Evolutionary conservation across 805 yeast genomes (phyloP), one percentile per base, ranked within the genome.

Genomic region (Starmera quercuum): DNA sequence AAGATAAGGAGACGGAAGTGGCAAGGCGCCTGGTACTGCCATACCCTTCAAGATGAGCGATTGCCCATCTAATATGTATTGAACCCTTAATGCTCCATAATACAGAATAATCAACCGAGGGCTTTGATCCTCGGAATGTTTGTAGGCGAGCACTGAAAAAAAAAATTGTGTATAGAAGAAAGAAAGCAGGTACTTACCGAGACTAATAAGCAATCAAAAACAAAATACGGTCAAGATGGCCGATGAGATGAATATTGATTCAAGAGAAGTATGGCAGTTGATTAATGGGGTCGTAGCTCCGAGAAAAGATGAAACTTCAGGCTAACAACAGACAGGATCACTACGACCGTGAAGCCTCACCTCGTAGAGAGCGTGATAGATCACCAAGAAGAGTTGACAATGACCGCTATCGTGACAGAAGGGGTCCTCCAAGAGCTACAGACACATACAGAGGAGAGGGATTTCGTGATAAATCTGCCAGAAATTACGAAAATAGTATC

Each of bases 1-100:
- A 78, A 1, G 88, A 84, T 30, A 92, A 90, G 54, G 96, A 90
- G 53, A 92, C 97, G 0, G 95, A 87, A 48, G 97, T 92, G 5
- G 84, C 78, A 34, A 68, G 97, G 45, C 63, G 87, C 35, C 66
- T 83, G 36, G 98, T 92, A 4, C 64, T 92, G 30, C 88, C 92
- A 8, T 78, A 66, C 44, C 90, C 90, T 7, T 53, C 47, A 11
- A 49, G 42, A 29, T 37, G 30, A 20, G 4, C 9, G 10, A 14
- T 6, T 32, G 8, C 14, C 7, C 10, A 13, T 6, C 15, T 6
- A 30, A 10, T 7, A 14, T 9, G 11, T 6, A 17, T 16, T 7
- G 6, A 20, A n/a, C 9, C 8, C 6, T 9, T 21, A 21, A 21
- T 21, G 23, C 11, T 21, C 11, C 23, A 21, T n/a, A 21, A 21